phyloP scores from a whole-genome alignment of 805 yeast genomes.

The Starmerella bombi region DNA sequence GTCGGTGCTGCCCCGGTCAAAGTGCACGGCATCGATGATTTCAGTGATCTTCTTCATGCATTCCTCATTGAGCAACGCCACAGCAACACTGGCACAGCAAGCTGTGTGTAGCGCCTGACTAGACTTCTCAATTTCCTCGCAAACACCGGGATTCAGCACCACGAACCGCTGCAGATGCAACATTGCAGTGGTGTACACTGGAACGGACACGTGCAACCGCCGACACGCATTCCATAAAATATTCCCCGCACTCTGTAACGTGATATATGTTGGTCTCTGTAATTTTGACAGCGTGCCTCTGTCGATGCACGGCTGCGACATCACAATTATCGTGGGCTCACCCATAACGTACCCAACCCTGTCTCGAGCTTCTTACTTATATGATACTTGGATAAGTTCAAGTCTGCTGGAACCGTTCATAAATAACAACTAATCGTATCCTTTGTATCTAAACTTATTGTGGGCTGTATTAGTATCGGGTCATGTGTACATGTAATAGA shows the following conservation, averaged over 20 bases:
- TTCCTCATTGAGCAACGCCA: conserved; percentile 71
- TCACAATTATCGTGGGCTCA: conserved; percentile 10
- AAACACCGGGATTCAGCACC: conserved; percentile 36
- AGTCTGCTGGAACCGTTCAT: no score
- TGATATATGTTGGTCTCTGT: conserved; percentile 3
- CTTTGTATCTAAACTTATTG: no score
- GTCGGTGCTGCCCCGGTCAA: not conserved
- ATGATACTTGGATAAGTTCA: no score
- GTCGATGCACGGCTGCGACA: conserved; percentile 10
- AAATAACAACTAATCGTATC: no score
- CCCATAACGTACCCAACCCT: not conserved
- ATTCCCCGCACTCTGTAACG: conserved; percentile 2
- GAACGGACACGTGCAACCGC: conserved; percentile 36
- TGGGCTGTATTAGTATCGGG: no score
- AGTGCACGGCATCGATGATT: conserved; percentile 25
- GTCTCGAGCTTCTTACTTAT: no score
- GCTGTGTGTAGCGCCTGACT: not conserved
- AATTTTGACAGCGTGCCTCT: conserved; percentile 3
- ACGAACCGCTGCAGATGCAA: conserved; percentile 59
- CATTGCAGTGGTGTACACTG: conserved; percentile 58
- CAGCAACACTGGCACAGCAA: conserved; percentile 41
- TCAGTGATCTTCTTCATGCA: conserved; percentile 64
- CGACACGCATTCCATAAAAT: conserved; percentile 15
- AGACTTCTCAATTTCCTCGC: not conserved
- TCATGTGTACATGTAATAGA: no score